Base-by-base conservation (phyloP, 2,329 filamentous ascomycete species). In the Hypomyces perniciosus region DNA sequence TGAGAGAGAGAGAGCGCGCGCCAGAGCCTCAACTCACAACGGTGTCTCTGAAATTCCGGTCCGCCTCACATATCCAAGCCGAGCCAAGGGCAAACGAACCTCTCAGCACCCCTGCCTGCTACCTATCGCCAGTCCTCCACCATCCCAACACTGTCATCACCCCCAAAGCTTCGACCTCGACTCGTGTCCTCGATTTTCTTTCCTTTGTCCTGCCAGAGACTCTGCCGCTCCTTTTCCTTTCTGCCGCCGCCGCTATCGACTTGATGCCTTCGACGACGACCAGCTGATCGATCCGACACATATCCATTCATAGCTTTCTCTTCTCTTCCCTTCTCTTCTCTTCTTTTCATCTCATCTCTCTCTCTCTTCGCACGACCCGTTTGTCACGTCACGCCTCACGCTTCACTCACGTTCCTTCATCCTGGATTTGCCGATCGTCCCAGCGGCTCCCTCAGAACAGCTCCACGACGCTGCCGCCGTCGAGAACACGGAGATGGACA, bases 361-460 rank as follows among this genome's bases (percentile, higher is more conserved):
- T 13, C n/a, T 47, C 50, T 33, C 33, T 51, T 53, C 42, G 20
- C 20, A 20, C 20, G 20, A 20, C 20, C 20, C 20, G 20, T 20
- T 38, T 10, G 47, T 50, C 37, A 50, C 49, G 47, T 51, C 44
- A 43, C 44, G 47, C 50, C 48, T 45, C 20, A 20, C 20, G 20
- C 3, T 20, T 20, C 20, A 20, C 20, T 20, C 20, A 20, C 42
- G 42, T 47, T 55, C 54, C 50, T 58, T 58, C 70, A 75, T 65
- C 55, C 74, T 80, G 77, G 78, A 82, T 76, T 73, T 73, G 56
- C 74, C 74, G 54, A 74, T 68, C 48, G 59, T 61, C 51, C 52
- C 50, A 46, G 59, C 61, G 52, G 60, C 57, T 41, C 47, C 56
- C 54, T 54, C 57, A 42, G 44, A 56, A 54, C 51, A 50, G 30